Conservation (phyloP, 208 protist species). For the Jaenimonas drosophilae region DNA sequence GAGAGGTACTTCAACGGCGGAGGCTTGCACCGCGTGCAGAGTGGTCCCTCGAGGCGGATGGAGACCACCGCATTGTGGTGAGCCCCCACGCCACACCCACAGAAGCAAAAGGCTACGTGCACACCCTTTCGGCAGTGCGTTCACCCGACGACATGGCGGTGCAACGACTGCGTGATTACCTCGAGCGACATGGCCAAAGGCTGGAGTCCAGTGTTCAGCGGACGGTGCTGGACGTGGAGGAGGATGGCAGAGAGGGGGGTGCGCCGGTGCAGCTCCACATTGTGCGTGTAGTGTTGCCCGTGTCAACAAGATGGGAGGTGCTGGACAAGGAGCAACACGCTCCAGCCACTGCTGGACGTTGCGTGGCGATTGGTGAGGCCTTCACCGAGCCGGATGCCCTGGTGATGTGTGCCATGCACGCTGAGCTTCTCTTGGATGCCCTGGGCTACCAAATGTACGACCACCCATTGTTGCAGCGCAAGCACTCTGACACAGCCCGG, state of each 20-base stretch:
- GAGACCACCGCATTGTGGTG: constrained; percentile 56
- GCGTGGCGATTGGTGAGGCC: constrained; percentile 64
- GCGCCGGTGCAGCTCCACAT: background rate
- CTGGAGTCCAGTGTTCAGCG: constrained; percentile 16
- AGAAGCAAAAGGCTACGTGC: constrained; percentile 44
- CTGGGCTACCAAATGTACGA: constrained; percentile 69
- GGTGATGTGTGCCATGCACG: constrained; percentile 71
- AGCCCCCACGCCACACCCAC: constrained; percentile 15
- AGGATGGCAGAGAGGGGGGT: background rate
- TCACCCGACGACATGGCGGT: constrained; percentile 34
- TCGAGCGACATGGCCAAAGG: constrained; percentile 79
- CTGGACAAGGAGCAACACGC: background rate
- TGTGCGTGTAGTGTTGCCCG: constrained; percentile 2
- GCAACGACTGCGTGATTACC: constrained; percentile 60
- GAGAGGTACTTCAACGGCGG: constrained; percentile 11
- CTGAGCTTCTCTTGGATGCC: constrained; percentile 72
- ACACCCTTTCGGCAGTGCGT: constrained; percentile 70
- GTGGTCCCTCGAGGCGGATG: constrained; percentile 63
- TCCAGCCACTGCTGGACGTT: constrained; percentile 1
- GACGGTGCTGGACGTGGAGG: constrained; percentile 3
- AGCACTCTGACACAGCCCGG: constrained; percentile 59
- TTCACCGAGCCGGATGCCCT: constrained; percentile 47
- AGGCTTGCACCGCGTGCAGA: constrained; percentile 19
- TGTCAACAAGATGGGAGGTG: background rate
- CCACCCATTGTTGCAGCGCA: constrained; percentile 46